Evolutionary conservation across 2,329 filamentous ascomycete genomes (phyloP).

Genomic region (Teratosphaeriaceae sp.): DNA sequence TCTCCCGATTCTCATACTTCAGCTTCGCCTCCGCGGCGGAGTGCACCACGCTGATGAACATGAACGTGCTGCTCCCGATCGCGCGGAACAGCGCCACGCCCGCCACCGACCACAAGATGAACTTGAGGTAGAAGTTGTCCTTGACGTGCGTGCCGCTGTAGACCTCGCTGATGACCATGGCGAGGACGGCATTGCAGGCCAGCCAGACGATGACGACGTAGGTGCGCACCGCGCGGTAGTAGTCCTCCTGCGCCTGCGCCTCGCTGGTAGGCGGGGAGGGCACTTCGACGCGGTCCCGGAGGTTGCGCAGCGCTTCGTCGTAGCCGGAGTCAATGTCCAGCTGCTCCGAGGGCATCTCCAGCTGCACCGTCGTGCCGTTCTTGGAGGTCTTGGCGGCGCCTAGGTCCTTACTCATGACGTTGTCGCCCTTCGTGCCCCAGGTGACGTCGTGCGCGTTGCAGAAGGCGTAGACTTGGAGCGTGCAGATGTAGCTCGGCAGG

Average conservation of each 20-base stretch:
- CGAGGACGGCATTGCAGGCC: slow-evolving; percentile 81
- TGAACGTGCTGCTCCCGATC: slow-evolving; percentile 72
- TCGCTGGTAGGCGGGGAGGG: slow-evolving; percentile 56
- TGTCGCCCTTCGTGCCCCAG: slow-evolving; percentile 98
- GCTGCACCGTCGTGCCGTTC: slow-evolving; percentile 71
- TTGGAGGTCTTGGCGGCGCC: slow-evolving; percentile 74
- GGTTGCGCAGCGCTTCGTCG: slow-evolving; percentile 91
- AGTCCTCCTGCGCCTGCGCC: slow-evolving; percentile 89
- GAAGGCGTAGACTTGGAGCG: slow-evolving; percentile 95
- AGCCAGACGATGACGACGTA: slow-evolving; percentile 98
- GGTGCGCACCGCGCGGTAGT: slow-evolving; percentile 93
- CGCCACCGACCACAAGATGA: slow-evolving; percentile 91
- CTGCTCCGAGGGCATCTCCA: slow-evolving; percentile 97
- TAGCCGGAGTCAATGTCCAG: slow-evolving; percentile 97
- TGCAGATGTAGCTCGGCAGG: slow-evolving; percentile 91
- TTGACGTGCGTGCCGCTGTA: slow-evolving; percentile 67
- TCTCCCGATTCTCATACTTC: slow-evolving; percentile 38
- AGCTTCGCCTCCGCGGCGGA: slow-evolving; percentile 81
- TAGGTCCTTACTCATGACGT: slow-evolving; percentile 86
- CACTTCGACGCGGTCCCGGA: slow-evolving; percentile 87
- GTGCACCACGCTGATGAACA: slow-evolving; percentile 76
- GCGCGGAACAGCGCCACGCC: slow-evolving; percentile 81
- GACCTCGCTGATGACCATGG: slow-evolving; percentile 85
- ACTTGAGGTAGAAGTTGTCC: slow-evolving; percentile 82
- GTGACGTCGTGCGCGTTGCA: slow-evolving; percentile 99